Evolutionary conservation across 305 asterid species (phyloP).

Genomic region (Striga hermonthica): DNA sequence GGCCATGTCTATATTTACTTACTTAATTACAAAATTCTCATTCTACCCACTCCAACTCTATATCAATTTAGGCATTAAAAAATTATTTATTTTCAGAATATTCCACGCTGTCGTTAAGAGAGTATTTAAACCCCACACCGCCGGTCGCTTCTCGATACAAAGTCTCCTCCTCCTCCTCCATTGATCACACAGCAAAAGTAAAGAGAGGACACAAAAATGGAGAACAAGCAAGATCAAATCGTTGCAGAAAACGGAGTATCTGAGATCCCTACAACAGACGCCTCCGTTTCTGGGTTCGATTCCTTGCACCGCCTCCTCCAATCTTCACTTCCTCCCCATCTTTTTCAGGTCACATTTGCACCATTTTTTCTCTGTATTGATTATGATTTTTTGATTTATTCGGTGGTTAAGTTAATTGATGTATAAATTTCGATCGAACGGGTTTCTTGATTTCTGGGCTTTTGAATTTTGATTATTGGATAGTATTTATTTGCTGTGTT

Average conservation of each 20-base stretch:
- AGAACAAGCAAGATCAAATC: constrained; percentile 34
- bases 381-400: neutral
- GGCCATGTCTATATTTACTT: too few relatives aligned
- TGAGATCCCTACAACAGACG: constrained; percentile 40
- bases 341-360: constrained; percentile 57
- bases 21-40: too few relatives aligned
- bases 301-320: constrained; percentile 78
- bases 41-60: too few relatives aligned
- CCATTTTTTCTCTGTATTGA: neutral
- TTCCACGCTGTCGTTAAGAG: too few relatives aligned
- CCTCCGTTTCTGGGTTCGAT: constrained; percentile 76
- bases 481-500: constrained; percentile 1
- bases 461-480: constrained; percentile 8
- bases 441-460: neutral
- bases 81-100: too few relatives aligned
- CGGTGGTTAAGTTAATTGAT: neutral
- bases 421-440: neutral
- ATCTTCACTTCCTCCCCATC: constrained; percentile 64
- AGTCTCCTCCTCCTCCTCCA: constrained; percentile 9
- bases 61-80: too few relatives aligned
- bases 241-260: constrained; percentile 36
- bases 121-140: neutral
- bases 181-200: constrained; percentile 4
- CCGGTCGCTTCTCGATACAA: neutral
- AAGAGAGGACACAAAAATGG: constrained; percentile 39